These are phyloP conservation scores for Boletus huronensis DNA, from an alignment of 768 basidiomycete species.

Conservation along the genomic window DNA sequence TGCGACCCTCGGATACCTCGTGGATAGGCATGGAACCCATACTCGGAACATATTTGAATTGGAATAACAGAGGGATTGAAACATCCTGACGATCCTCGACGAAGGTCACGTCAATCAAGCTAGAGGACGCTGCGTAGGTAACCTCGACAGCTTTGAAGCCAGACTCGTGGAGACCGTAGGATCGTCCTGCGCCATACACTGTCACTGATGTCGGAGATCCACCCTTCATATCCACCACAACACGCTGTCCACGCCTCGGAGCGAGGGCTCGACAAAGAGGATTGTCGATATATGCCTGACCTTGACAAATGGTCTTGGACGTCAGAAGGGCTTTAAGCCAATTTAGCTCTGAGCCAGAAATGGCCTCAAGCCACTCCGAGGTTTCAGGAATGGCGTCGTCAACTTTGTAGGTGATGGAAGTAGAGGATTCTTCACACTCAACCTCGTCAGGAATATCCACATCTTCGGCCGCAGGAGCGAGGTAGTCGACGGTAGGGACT, in stretches of 20 bases:
- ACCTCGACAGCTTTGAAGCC: slow-evolving; percentile 85
- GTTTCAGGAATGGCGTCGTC: slow-evolving; percentile 54
- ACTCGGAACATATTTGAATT: slow-evolving; percentile 84
- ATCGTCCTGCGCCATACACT: slow-evolving; percentile 77
- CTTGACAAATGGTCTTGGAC: slow-evolving; percentile 83
- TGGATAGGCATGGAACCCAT: slow-evolving; percentile 92
- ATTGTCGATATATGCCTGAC: slow-evolving; percentile 81
- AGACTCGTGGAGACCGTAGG: slow-evolving; percentile 65
- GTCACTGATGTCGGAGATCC: slow-evolving; percentile 54
- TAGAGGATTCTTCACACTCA: slow-evolving; percentile 38
- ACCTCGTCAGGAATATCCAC: slow-evolving; percentile 41
- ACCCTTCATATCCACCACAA: slow-evolving; percentile 54
- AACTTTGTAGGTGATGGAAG: slow-evolving; percentile 48
- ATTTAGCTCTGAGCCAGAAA: slow-evolving; percentile 76
- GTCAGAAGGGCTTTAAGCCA: slow-evolving; percentile 88
- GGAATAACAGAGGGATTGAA: slow-evolving; percentile 75
- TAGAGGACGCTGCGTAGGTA: slow-evolving; percentile 48
- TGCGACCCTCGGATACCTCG: slow-evolving; percentile 79
- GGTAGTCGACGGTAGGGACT: slow-evolving; percentile 83
- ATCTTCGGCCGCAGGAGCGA: slow-evolving; percentile 51
- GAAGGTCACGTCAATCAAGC: slow-evolving; percentile 66
- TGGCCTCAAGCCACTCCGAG: slow-evolving; percentile 74
- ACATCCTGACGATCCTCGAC: slow-evolving; percentile 78
- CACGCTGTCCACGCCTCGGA: slow-evolving; percentile 76
- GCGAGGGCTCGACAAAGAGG: slow-evolving; percentile 83